Base-by-base conservation (phyloP, 371 early-diverging fungal genomes). In the Enterospora canceri region DNA sequence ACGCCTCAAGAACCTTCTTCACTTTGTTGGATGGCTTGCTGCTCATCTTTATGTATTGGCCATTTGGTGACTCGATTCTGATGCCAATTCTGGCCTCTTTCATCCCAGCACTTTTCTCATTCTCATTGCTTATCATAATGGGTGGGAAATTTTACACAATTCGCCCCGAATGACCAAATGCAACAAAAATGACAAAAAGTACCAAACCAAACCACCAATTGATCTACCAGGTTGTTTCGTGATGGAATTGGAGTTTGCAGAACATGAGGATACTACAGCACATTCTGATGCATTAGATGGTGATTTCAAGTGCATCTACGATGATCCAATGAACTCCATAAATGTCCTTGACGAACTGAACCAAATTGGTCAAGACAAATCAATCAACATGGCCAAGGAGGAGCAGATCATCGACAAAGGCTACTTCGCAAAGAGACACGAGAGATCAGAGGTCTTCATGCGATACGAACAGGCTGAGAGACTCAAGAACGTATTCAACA, bases 1-100 rank as follows among this genome's bases (percentile, higher is more conserved):
- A 78, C 33, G 56, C 59, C 4, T 72, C 54, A 1, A 78, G 59
- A 54, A 78, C 48, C 62, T 73, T 78, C 30, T 33, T 32, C 61
- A 75, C 64, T 56, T 68, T 57, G 40, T 58, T 61, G 24, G 15
- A 33, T 30, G 21, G 28, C 47, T 75, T 78, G 1, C 70, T 75
- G 58, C 59, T 68, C 31, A 73, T 71, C 21, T 16, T 48, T 23
- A 61, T 54, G 54, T 67, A 68, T 18, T 74, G 64, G 21, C 57
- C 50, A n/a, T 68, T 67, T 19, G 21, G 1, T 16, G 66, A 35
- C 55, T 65, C 68, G 8, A 76, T 19, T 3, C 57, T 57, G 4
- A 76, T 60, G 21, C 71, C 59, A 15, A 73, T 56, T 4, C 15
- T 46, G 46, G 46, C 46, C 19, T 46, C 19, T 19, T 46, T 46